phyloP scores from a whole-genome alignment of 805 yeast species.

The Yamadazyma takamatsuzukensis region DNA sequence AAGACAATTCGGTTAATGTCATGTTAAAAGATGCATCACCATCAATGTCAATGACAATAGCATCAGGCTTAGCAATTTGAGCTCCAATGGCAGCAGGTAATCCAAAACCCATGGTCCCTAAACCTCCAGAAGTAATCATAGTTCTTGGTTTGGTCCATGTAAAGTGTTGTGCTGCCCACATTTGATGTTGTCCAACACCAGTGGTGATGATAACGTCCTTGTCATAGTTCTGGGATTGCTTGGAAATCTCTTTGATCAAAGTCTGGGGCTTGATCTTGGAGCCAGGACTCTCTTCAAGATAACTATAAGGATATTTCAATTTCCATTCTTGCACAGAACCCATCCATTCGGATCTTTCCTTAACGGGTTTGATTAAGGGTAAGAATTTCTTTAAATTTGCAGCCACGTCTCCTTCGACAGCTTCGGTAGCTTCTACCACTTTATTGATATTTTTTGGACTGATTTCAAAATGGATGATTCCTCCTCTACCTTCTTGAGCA shows the following conservation, averaged over 20 bases:
- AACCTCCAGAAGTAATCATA: slow-evolving; percentile 96
- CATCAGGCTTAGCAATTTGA: slow-evolving; percentile 92
- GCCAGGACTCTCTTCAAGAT: slow-evolving; percentile 75
- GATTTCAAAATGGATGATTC: slow-evolving; percentile 94
- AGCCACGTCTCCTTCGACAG: slow-evolving; percentile 94
- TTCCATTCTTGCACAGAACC: slow-evolving; percentile 76
- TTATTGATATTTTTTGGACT: slow-evolving; percentile 96
- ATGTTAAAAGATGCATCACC: slow-evolving; percentile 99
- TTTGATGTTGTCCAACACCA: slow-evolving; percentile 99
- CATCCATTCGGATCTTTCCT: slow-evolving; percentile 78
- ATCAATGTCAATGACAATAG: slow-evolving; percentile 92
- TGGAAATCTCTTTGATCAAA: slow-evolving; percentile 71
- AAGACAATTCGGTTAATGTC: slow-evolving; percentile 89
- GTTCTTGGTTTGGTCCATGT: slow-evolving; percentile 91
- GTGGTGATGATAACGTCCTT: slow-evolving; percentile 88
- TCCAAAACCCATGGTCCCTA: slow-evolving; percentile 99
- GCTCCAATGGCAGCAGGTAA: slow-evolving; percentile 98
- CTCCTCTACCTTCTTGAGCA: slow-evolving; percentile 85
- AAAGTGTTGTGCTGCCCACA: slow-evolving; percentile 99
- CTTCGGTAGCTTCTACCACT: slow-evolving; percentile 94
- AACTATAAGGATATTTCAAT: slow-evolving; percentile 77
- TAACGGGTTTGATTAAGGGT: slow-evolving; percentile 64
- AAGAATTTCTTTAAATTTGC: slow-evolving; percentile 67
- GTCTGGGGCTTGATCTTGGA: slow-evolving; percentile 91
- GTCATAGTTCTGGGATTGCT: slow-evolving; percentile 57